Evolutionary conservation across 108 stramenopile genomes (phyloP).

Genomic region (Pseudonitzschia delicatissima): DNA sequence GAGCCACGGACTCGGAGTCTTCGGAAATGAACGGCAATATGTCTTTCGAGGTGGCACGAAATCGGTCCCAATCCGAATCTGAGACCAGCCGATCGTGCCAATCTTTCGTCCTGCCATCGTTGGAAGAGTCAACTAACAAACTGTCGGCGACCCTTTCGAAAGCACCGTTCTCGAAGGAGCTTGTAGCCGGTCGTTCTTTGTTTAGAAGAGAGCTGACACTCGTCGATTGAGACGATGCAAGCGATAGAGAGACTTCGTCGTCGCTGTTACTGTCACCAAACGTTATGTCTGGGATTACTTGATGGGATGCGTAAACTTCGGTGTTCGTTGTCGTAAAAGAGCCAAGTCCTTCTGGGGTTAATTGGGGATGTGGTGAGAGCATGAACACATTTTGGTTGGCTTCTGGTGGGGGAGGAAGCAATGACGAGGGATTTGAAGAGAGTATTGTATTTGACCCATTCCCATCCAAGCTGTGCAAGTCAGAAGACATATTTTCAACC

Average conservation of each 20-base stretch:
- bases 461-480: too few relatives aligned
- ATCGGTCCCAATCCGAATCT: constrained; percentile 32
- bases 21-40: too few relatives aligned
- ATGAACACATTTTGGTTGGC: constrained; percentile 14
- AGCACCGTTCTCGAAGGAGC: not conserved
- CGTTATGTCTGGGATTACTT: too few relatives aligned
- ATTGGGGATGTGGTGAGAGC: constrained; percentile 21
- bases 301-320: constrained; percentile 11
- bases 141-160: constrained; percentile 23
- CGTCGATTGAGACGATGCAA: too few relatives aligned
- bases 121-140: constrained; percentile 8
- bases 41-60: constrained; percentile 12
- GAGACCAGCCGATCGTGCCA: constrained; percentile 31
- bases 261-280: not conserved
- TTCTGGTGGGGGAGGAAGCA: constrained; percentile 16
- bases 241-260: not conserved
- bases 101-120: not conserved
- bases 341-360: not conserved
- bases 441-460: too few relatives aligned
- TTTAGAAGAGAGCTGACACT: too few relatives aligned
- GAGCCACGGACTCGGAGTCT: too few relatives aligned
- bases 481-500: too few relatives aligned
- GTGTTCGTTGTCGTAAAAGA: constrained; percentile 27
- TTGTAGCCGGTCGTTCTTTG: not conserved
- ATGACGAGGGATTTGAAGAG: too few relatives aligned